These are phyloP conservation scores for Boletus sp. DNA, from an alignment of 768 basidiomycete genomes.

Conservation along the genomic window DNA sequence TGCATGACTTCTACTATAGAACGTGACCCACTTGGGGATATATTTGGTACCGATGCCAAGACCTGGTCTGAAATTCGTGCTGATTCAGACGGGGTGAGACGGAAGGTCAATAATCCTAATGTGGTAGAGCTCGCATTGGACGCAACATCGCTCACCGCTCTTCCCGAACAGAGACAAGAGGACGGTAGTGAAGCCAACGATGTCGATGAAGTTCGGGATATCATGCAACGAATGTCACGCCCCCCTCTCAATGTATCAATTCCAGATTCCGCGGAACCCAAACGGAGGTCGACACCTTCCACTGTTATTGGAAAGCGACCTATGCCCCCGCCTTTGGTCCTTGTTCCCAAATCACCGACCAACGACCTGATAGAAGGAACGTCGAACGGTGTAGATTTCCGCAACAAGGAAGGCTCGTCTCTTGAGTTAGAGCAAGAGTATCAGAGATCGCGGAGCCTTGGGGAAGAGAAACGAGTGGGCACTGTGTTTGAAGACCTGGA, in stretches of 20 bases:
- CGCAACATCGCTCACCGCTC: conserved; percentile 35
- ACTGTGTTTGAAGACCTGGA: conserved; percentile 47
- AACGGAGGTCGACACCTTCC: conserved; percentile 37
- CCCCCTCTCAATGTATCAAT: conserved; percentile 35
- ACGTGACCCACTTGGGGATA: conserved; percentile 55
- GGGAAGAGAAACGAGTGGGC: conserved; percentile 46
- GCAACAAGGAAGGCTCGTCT: conserved; percentile 18
- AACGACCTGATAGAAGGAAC: conserved; percentile 29
- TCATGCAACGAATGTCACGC: conserved; percentile 42
- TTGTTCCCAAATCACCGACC: conserved; percentile 39
- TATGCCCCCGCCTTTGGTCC: conserved; percentile 57
- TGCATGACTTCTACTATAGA: conserved; percentile 35
- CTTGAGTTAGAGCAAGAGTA: conserved; percentile 31
- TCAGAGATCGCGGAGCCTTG: conserved; percentile 31
- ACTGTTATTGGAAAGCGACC: conserved; percentile 38
- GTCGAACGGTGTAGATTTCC: conserved; percentile 8
- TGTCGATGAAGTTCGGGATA: conserved; percentile 34
- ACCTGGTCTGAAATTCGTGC: conserved; percentile 57
- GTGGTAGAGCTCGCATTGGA: conserved; percentile 54
- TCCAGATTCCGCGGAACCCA: conserved; percentile 39
- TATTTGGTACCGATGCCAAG: conserved; percentile 66
- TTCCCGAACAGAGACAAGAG: conserved; percentile 26
- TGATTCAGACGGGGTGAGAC: conserved; percentile 29
- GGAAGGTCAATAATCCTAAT: conserved; percentile 37
- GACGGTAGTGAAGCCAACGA: conserved; percentile 34